Base-by-base conservation (phyloP, 2,329 filamentous ascomycete genomes). In the Raffaelea arxii region DNA sequence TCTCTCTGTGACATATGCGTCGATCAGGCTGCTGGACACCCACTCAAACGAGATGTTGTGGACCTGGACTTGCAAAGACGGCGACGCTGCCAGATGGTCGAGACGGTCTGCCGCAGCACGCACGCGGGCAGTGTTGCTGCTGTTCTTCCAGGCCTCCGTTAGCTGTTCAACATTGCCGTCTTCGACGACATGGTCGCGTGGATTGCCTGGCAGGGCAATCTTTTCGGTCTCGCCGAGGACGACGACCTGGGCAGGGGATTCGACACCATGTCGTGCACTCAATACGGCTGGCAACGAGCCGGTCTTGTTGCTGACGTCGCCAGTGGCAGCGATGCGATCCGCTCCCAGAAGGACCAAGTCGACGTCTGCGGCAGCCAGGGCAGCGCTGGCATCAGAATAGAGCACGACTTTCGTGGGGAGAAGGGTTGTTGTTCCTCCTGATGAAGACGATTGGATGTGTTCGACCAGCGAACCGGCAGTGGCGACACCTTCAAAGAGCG, bases 271-370 rank as follows among this genome's bases (percentile, higher is more conserved):
- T 45, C 68, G 75, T 7, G 75, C 72, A 43, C 73, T 69, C 2
- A 84, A 63, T 0, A 77, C 69, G 1, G 75, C 71, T 1, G 78
- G 71, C 6, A 84, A 60, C 2, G 78, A 81, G 0, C 82, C 81
- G 0, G 71, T 78, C 60, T 85, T 86, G 61, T 85, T 86, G 58
- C 72, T 78, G 18, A 84, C 74, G 25, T 75, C 72, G 2, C 79
- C 81, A 1, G 63, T 58, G 1, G 63, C 58, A 12, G 74, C 72
- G 46, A 86, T 78, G 4, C 76, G 65, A 56, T 86, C 82, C 2
- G 80, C 79, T 1, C 81, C 81, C 1, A 86, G 63, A 4, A 86
- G 61, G 2, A 86, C 62, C 1, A 82, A 44, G 53, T 84, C 71
- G 4, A 75, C 65, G n/a, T 60, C 64, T 18, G 59, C 55, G 4